Evolutionary conservation across 2,329 filamentous ascomycete genomes (phyloP).

Genomic region (Incumbomyces delicatus): DNA sequence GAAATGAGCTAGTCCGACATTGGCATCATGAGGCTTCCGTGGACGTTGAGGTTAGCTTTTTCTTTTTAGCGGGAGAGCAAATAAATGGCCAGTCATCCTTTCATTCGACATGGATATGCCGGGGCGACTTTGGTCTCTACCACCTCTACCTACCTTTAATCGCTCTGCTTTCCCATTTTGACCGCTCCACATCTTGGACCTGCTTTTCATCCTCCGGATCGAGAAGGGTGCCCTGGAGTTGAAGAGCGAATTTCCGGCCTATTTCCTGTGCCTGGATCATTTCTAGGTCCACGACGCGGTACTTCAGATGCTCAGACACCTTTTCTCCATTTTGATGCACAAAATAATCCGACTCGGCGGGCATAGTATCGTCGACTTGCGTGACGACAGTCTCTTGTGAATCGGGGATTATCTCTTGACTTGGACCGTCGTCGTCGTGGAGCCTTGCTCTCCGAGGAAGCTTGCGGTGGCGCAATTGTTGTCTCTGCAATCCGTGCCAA

Average conservation of each 20-base stretch:
- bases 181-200: conserved; percentile 46
- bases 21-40: too few relatives aligned
- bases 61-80: too few relatives aligned
- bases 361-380: conserved; percentile 28
- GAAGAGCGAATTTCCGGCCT: conserved; percentile 65
- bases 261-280: conserved; percentile 57
- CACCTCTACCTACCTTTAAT: conserved; percentile 22
- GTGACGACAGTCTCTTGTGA: conserved; percentile 27
- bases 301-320: conserved; percentile 61
- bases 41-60: too few relatives aligned
- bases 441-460: conserved; percentile 23
- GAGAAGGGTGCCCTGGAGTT: conserved; percentile 81
- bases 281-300: conserved; percentile 78
- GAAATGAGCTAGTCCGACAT: too few relatives aligned
- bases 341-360: conserved; percentile 62
- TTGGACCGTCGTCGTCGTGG: conserved; percentile 16
- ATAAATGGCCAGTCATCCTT: not conserved
- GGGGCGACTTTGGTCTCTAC: conserved; percentile 5
- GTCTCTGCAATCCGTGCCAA: conserved; percentile 56
- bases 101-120: conserved; percentile 15
- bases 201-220: conserved; percentile 55
- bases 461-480: conserved; percentile 19
- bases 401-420: conserved; percentile 25
- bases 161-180: conserved; percentile 26
- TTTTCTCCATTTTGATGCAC: conserved; percentile 59